Evolutionary conservation across 2,329 filamentous ascomycete genomes (phyloP), one percentile per base, ranked within the genome.

Genomic region (Trichophyton equinum): DNA sequence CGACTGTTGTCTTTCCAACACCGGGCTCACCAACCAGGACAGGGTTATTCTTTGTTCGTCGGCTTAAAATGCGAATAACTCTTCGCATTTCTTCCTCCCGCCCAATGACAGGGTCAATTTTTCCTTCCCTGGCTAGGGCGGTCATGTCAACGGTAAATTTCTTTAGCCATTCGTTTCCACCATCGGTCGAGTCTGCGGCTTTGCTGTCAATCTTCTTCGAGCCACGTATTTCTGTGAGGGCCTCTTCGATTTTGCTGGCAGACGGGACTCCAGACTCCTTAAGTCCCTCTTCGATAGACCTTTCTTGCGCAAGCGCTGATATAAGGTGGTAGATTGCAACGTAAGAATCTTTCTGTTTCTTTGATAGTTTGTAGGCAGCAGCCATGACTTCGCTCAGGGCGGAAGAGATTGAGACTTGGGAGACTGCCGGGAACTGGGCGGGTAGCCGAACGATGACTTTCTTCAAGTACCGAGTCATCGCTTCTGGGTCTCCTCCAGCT

Each of bases 111-210:
- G 92, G 92, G 72, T 97, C 92, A 62, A 97, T 91, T 77, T 97
- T 97, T 72, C 95, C 95, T 77, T 99, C 94, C 72, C 91, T 83
- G 63, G 94, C 94, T 85, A 96, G 86, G 57, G 89, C 82, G 9
- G 94, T 99, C 91, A 99, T 95, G 75, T 99, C 94, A 69, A 97
- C 94, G 61, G 94, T 97, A 76, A 96, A 99, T 71, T 97, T 99
- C 78, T 91, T 89, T 63, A 99, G 79, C 71, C 96, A 96, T 76
- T 99, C 94, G 69, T 91, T 89, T 69, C 96, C 92, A 18, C 18
- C 38, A 69, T 88, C 81, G 75, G 97, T 94, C 0, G 77, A 85
- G 75, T 99, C 94, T 60, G 94, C 94, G 3, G 89, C 96, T 79
- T 95, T 96, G 63, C 90, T 95, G 75, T 99, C 94, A 47, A 99